Percentiles rank a stretch among this genome's conserved stretches.
These are phyloP conservation scores for Coemansia sp. DNA, from an alignment of 192 early-diverging fungal species.

Conservation along the genomic window DNA sequence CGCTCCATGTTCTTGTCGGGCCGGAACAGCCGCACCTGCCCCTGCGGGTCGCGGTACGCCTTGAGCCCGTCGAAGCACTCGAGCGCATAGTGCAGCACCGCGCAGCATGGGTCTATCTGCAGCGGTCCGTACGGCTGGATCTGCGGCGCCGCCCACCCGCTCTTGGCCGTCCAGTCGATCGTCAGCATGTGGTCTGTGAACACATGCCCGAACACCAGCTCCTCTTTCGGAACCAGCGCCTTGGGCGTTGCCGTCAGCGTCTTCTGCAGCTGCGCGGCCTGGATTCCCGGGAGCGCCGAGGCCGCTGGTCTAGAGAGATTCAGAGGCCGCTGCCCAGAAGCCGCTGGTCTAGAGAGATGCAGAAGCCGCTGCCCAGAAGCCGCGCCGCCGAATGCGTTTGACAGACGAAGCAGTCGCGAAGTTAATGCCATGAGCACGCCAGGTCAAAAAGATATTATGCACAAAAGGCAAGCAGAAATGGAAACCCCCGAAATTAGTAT, in stretches of 20 bases:
- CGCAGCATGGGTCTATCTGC: constrained; percentile 74
- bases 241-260: constrained; percentile 51
- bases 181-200: constrained; percentile 95
- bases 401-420: constrained; percentile 12
- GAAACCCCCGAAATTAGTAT: neutral
- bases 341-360: constrained; percentile 14
- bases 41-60: constrained; percentile 89
- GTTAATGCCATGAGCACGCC: constrained; percentile 6
- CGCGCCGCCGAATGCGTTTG: neutral
- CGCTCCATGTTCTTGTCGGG: constrained; percentile 97
- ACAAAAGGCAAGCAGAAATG: neutral
- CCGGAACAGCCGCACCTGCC: constrained; percentile 89
- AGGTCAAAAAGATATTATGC: neutral
- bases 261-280: constrained; percentile 19
- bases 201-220: constrained; percentile 83
- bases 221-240: constrained; percentile 59
- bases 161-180: constrained; percentile 69
- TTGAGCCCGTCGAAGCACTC: constrained; percentile 94
- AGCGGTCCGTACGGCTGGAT: constrained; percentile 83
- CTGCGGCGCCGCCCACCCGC: constrained; percentile 73
- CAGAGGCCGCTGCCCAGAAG: constrained; percentile 8
- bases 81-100: constrained; percentile 91
- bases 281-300: constrained; percentile 8
- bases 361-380: constrained; percentile 9
- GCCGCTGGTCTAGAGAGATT: constrained; percentile 14